These are phyloP conservation scores for Leccinum imitatum DNA, from an alignment of 768 basidiomycete species.

Conservation along the genomic window DNA sequence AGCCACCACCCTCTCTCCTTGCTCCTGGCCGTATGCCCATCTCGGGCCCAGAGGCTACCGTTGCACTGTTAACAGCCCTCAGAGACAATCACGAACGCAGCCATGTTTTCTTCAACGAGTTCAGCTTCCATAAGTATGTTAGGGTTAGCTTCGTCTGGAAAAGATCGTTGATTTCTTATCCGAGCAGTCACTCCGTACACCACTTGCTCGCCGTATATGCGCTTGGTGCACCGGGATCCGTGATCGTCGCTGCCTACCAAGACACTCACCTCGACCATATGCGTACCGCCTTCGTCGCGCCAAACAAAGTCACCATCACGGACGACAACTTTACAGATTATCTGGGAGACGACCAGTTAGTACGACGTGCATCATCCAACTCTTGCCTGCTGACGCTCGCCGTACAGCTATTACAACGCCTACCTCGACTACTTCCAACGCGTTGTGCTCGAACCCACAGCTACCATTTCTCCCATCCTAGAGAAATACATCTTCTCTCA, in stretches of 20 bases:
- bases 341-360: constrained; percentile 33
- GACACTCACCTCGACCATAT: constrained; percentile 40
- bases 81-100: constrained; percentile 52
- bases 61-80: constrained; percentile 39
- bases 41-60: constrained; percentile 38
- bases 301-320: constrained; percentile 25
- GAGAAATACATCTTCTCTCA: constrained; percentile 63
- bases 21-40: constrained; percentile 40
- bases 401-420: constrained; percentile 32
- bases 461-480: constrained; percentile 38
- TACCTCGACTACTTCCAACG: constrained; percentile 34
- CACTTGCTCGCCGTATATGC: constrained; percentile 58
- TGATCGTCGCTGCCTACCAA: constrained; percentile 44
- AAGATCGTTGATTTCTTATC: not conserved
- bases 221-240: constrained; percentile 49
- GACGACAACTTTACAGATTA: constrained; percentile 25
- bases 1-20: constrained; percentile 34
- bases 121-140: constrained; percentile 33
- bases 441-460: constrained; percentile 29
- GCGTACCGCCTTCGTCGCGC: constrained; percentile 34
- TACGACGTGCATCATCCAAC: not conserved
- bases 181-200: constrained; percentile 54
- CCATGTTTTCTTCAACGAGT: constrained; percentile 54
- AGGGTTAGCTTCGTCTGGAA: not conserved
- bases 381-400: not conserved